Evolutionary conservation across 106 monocot species (phyloP).

Genomic region (Dendrobium officinale): DNA sequence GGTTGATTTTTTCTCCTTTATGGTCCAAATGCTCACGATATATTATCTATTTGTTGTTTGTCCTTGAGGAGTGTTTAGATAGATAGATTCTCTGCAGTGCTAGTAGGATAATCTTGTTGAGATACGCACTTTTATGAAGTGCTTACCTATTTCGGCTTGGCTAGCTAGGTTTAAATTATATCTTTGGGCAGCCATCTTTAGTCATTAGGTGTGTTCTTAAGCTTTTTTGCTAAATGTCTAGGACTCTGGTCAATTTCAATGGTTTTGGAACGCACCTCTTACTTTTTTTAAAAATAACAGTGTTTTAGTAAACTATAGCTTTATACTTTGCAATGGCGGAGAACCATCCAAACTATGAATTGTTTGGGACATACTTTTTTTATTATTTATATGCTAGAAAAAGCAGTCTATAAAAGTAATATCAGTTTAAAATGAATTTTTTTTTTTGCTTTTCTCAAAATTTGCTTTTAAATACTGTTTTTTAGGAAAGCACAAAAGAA

Average conservation of each 20-base stretch:
- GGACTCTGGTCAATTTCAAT: background rate
- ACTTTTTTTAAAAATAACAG: background rate
- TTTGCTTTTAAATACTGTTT: too few relatives aligned
- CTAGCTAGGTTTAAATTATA: background rate
- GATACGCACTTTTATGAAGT: background rate
- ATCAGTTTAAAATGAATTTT: too few relatives aligned
- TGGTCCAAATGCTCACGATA: background rate
- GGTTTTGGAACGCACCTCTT: background rate
- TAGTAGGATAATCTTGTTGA: too few relatives aligned
- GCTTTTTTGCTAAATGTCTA: background rate
- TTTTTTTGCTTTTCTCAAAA: too few relatives aligned
- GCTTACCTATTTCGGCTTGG: background rate
- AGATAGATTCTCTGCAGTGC: too few relatives aligned
- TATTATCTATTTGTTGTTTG: background rate
- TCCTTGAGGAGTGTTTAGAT: too few relatives aligned
- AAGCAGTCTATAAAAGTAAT: too few relatives aligned
- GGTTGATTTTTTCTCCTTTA: background rate
- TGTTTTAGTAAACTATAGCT: background rate
- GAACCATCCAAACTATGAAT: background rate
- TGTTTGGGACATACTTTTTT: too few relatives aligned
- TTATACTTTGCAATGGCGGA: background rate
- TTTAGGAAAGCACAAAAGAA: too few relatives aligned
- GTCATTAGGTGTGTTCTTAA: background rate
- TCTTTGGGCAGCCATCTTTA: background rate
- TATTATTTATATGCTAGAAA: too few relatives aligned